Evolutionary conservation across 805 yeast species (phyloP), one percentile per base, ranked within the genome.

Genomic region (Suhomyces pyralidae): DNA sequence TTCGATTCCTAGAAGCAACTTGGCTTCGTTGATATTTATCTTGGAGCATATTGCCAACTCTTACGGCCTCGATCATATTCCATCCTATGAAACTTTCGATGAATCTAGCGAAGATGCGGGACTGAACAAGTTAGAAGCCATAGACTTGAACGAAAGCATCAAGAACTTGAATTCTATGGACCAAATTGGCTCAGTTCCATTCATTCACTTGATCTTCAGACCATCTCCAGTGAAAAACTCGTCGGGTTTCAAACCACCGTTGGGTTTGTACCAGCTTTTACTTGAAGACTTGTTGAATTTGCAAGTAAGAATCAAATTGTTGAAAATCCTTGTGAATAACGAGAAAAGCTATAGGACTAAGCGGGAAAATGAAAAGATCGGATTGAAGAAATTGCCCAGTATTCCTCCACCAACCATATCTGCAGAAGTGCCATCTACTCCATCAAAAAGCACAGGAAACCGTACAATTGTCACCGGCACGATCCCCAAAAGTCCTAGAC

Each of bases 231-330:
- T 67, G 5, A 76, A 73, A 48, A 57, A 66, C 43, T 60, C 71
- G 0, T 15, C 62, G 1, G 80, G 80, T 0, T 72, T 73, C 52
- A 71, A 70, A 49, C 80, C 80, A 9, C 77, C 78, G 0, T 36
- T 68, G 19, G 61, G 53, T 0, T 53, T 52, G 15, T 75, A 75
- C 55, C 56, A 56, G 22, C 25, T 12, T 4, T 49, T 75, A 7
- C 62, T 71, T 3, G 12, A 48, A 6, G 73, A 70, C 51, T 63
- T 76, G 50, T 60, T 75, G 9, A 51, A 54, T 28, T 49, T 62
- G 22, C 59, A 61, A 8, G 50, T 63, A 3, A 59, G 77, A 40
- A 40, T 9, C 7, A 58, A 50, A 49, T 59, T 61, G 44, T 67
- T 57, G 42, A 55, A 51, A 45, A 55, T 43, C 32, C 63, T 62